These are phyloP conservation scores for Neurospora sublineolata DNA, from an alignment of 495 filamentous ascomycete genomes.

Conservation along the genomic window DNA sequence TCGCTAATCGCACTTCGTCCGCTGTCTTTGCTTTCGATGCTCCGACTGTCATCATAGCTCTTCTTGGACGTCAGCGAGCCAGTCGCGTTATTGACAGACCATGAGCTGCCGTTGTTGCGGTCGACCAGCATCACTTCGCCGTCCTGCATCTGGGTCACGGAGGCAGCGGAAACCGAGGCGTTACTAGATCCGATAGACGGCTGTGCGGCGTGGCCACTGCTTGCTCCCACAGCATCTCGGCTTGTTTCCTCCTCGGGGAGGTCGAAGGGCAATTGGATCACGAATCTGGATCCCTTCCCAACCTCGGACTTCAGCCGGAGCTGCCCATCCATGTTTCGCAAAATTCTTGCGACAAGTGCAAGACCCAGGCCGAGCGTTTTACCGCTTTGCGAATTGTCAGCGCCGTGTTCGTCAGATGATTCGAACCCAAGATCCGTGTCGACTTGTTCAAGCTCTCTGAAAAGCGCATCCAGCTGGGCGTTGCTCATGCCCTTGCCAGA, in stretches of 20 bases:
- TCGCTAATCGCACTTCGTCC: constrained; percentile 51
- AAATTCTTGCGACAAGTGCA: constrained; percentile 71
- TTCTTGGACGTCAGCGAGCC: constrained; percentile 9
- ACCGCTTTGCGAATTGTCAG: constrained; percentile 18
- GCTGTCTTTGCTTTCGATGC: constrained; percentile 39
- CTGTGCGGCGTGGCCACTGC: constrained; percentile 4
- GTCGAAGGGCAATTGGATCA: constrained; percentile 58
- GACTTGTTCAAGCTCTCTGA: constrained; percentile 81
- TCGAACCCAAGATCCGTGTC: constrained; percentile 44
- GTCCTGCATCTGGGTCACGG: constrained; percentile 12
- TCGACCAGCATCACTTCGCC: constrained; percentile 51
- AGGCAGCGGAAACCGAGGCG: constrained; percentile 19
- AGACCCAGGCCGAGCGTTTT: constrained; percentile 66
- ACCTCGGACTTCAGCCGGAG: constrained; percentile 77
- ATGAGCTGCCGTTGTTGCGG: constrained; percentile 17
- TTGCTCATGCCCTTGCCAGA: constrained; percentile 71
- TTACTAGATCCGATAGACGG: constrained; percentile 2
- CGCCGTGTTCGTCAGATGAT: constrained; percentile 17
- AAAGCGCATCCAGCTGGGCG: constrained; percentile 62
- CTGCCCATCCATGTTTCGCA: constrained; percentile 87
- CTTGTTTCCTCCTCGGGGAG: constrained; percentile 38
- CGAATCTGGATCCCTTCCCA: constrained; percentile 75
- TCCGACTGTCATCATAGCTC: constrained; percentile 33
- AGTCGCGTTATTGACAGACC: constrained; percentile 6
- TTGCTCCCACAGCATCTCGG: constrained; percentile 9